Conservation (phyloP, 129 eudicot genomes). For the Lonicera japonica region DNA sequence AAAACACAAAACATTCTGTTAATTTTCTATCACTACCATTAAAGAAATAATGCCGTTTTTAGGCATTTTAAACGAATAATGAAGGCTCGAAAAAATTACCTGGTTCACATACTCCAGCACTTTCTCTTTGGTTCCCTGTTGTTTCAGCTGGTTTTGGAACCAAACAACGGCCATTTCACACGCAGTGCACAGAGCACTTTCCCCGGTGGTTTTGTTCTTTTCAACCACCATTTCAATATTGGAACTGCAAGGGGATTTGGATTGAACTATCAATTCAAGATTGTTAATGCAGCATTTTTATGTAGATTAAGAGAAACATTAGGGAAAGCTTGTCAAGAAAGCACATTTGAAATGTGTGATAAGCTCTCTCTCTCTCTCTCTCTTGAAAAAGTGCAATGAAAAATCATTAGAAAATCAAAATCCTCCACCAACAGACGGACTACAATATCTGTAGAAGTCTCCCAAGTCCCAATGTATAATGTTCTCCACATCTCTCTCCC, state of each 20-base stretch:
- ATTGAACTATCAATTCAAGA: too few species aligned
- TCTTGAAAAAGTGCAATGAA: too few species aligned
- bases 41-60: too few species aligned
- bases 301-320: neutral
- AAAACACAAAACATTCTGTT: neutral
- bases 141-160: constrained; percentile 68
- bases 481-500: too few species aligned
- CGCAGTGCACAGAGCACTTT: constrained; percentile 36
- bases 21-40: too few species aligned
- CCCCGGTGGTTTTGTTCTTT: constrained; percentile 10
- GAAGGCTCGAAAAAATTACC: constrained; percentile 28
- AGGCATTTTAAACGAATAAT: too few species aligned
- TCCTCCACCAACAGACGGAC: too few species aligned
- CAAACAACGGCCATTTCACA: constrained; percentile 85
- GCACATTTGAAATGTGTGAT: neutral
- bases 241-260: constrained; percentile 10
- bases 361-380: too few species aligned
- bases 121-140: constrained; percentile 38
- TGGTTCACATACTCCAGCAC: constrained; percentile 52
- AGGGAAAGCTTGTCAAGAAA: neutral
- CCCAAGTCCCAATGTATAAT: too few species aligned
- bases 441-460: too few species aligned
- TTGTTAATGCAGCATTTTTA: neutral
- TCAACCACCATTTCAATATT: constrained; percentile 1
- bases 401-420: too few species aligned